Base-by-base conservation (phyloP, 257 asterid genomes). In the Verbena officinalis region DNA sequence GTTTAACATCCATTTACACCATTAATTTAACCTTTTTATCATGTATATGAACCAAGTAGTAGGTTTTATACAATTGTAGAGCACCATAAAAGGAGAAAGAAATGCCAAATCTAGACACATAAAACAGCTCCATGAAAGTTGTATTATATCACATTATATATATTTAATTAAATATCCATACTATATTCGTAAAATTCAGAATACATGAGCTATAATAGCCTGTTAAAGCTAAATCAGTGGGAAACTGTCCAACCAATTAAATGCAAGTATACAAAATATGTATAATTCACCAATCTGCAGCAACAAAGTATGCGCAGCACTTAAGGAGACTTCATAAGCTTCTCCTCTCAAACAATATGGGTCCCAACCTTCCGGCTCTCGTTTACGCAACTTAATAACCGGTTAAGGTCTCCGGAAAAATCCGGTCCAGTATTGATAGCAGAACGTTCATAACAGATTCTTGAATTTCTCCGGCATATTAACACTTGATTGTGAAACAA, bases 271-370 rank as follows among this genome's bases (percentile, higher is more conserved):
- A 2, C 11, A 36, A 45, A 56, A 38, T 42, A 22, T 49, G 55
- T 71, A 77, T 45, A 72, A 40, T 67, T 53, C 68, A 65, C 74
- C 75, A 38, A 57, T 71, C 73, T 68, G 77, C 71, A 70, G 51
- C 67, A 24, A 52, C 65, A 39, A 27, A 27, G 33, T 5, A 27
- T 27, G 5, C 58, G 54, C 73, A 59, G 39, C 42, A 27, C 39
- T 3, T 57, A 30, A 4, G 34, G 40, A 68, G 24, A n/a, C 12
- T 51, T 20, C 56, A 61, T 4, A n/a, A n/a, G 38, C 53, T 9
- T 24, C 52, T 67, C n/a, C 36, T 68, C 48, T 55, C 54, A 33
- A 38, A 52, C 42, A 49, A 42, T 3, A 22, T 27, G 50, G 20
- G 15, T 12, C n/a, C 9, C 59, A 39, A 39, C 57, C 34, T 50